Percentiles rank a stretch among this genome's conserved stretches.
phyloP scores from a whole-genome alignment of 2,329 filamentous ascomycete genomes.

The Westerdykella ornata region DNA sequence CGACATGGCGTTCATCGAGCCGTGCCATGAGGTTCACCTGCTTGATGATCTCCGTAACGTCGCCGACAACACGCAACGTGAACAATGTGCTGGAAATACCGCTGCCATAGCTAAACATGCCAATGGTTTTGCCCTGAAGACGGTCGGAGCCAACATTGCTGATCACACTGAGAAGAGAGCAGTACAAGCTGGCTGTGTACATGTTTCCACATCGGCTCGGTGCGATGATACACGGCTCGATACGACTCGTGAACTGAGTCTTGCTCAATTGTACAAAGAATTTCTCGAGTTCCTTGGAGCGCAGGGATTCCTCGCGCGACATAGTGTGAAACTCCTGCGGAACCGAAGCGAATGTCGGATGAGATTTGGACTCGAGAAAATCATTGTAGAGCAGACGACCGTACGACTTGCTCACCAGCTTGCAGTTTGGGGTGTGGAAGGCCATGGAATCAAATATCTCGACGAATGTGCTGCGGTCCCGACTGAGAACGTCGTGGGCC shows the following conservation, averaged over 20 bases:
- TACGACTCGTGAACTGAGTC: conserved; percentile 75
- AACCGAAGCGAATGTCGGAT: conserved; percentile 64
- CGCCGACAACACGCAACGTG: conserved; percentile 59
- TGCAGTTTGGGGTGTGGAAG: conserved; percentile 83
- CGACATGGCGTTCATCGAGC: conserved; percentile 57
- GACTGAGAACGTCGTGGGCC: background rate
- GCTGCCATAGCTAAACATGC: conserved; percentile 72
- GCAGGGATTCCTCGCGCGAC: conserved; percentile 71
- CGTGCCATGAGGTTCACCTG: conserved; percentile 63
- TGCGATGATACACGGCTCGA: conserved; percentile 65
- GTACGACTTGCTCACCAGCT: conserved; percentile 79
- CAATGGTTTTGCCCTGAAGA: conserved; percentile 65
- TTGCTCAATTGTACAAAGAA: conserved; percentile 77
- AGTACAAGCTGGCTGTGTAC: conserved; percentile 57
- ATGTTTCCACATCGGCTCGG: conserved; percentile 67
- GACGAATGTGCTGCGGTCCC: conserved; percentile 30
- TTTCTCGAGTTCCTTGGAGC: conserved; percentile 79
- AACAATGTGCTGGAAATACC: conserved; percentile 70
- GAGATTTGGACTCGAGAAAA: conserved; percentile 64
- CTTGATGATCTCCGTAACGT: conserved; percentile 61
- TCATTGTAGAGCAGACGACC: conserved; percentile 80
- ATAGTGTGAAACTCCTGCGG: conserved; percentile 42
- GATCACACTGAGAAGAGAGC: conserved; percentile 54
- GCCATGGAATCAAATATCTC: conserved; percentile 78
- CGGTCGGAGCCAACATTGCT: conserved; percentile 56